Evolutionary conservation across 768 basidiomycete species (phyloP), one percentile per base, ranked within the genome.

Genomic region (Agaricus blazei): DNA sequence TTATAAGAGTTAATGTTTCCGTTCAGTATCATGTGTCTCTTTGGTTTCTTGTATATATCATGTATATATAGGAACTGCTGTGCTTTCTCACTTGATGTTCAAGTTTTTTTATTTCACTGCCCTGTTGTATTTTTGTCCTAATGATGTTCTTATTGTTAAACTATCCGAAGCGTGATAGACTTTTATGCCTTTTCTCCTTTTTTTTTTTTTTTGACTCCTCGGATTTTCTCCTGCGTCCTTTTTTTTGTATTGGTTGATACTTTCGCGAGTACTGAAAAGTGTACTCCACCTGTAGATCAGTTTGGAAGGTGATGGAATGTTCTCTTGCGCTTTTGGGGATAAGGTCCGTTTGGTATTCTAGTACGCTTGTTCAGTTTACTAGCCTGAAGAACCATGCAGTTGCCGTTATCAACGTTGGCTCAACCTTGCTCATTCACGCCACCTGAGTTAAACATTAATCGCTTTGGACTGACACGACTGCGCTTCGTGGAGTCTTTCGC

Each of bases 81-180:
- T 26, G n/a, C 12, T 37, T 42, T 42, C 43, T 24, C 42, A 12
- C 41, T 49, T 41, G 40, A 14, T 41, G 40, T 3, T 41, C 19
- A 19, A 15, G 40, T 12, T 41, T 34, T n/a, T 41, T 55, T 4
- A 19, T 48, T 19, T 34, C 40, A 41, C 12, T 15, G 3, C 40
- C 40, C 12, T 41, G 36, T 41, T 41, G 40, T 19, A 41, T 41
- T 41, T 19, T 41, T 48, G 29, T 36, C 23, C 37, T 45, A 19
- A 46, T 38, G 34, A 34, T 34, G 34, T 29, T 45, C n/a, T 34
- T 45, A 31, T 45, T 42, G 9, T 14, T 8, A 43, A 51, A 44
- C 29, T 36, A 52, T 52, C 24, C 14, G 45, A 36, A 23, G 43
- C 34, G 45, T 45, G 52, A 36, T 52, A 52, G 43, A 51, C 48